A percentile compares a stretch with the other conserved stretches of the same genome.
Conservation (phyloP, 1,139 yeast species). For the Hanseniaspora uvarum region DNA sequence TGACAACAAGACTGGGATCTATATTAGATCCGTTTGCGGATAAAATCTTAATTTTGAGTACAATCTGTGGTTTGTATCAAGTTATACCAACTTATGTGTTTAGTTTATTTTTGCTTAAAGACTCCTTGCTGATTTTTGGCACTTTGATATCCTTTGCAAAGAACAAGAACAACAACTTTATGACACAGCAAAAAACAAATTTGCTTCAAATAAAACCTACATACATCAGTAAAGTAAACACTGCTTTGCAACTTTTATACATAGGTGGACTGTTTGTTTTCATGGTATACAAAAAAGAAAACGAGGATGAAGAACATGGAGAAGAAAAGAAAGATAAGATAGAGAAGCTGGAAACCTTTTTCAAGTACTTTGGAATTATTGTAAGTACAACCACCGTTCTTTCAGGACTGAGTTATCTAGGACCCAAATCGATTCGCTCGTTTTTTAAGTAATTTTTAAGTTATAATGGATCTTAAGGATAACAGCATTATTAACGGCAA, state of each 20-base stretch:
- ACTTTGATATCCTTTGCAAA: slow-evolving; percentile 56
- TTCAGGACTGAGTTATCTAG: slow-evolving; percentile 62
- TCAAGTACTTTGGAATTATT: slow-evolving; percentile 40
- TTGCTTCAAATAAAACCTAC: slow-evolving; percentile 87
- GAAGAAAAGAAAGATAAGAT: slow-evolving; percentile 21
- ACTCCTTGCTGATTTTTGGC: slow-evolving; percentile 61
- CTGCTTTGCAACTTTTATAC: slow-evolving; percentile 85
- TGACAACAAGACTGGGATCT: slow-evolving; percentile 77
- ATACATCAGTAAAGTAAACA: slow-evolving; percentile 75
- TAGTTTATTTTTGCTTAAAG: slow-evolving; percentile 70
- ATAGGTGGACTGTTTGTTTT: slow-evolving; percentile 56
- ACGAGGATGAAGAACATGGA: slow-evolving; percentile 1
- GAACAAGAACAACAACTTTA: slow-evolving; percentile 51
- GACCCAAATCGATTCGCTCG: slow-evolving; percentile 4
- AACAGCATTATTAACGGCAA: not conserved
- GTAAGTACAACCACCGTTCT: slow-evolving; percentile 70
- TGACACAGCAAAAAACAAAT: slow-evolving; percentile 63
- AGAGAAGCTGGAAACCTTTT: slow-evolving; percentile 18
- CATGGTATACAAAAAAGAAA: slow-evolving; percentile 20
- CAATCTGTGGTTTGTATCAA: slow-evolving; percentile 56
- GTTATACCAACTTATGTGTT: slow-evolving; percentile 60
- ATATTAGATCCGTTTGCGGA: slow-evolving; percentile 94
- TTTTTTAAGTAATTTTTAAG: not conserved
- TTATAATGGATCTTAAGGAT: not conserved
- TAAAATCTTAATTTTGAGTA: slow-evolving; percentile 75